phyloP scores from a whole-genome alignment of 2,329 filamentous ascomycete genomes.

The Gnomoniopsis smithogilvyi region DNA sequence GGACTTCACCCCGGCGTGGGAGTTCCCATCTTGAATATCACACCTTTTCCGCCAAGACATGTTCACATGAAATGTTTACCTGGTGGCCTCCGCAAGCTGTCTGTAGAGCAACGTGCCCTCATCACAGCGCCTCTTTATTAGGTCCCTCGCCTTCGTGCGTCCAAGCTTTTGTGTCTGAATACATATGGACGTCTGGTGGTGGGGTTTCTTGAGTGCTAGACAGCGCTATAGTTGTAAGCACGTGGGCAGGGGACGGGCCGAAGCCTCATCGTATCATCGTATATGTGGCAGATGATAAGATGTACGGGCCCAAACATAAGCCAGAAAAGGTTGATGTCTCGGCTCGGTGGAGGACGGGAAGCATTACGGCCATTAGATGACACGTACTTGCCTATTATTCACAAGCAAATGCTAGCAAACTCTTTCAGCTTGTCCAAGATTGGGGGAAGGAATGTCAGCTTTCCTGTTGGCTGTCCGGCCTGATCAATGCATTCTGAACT shows the following conservation, averaged over 20 bases:
- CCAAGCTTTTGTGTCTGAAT: too few relatives aligned
- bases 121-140: too few relatives aligned
- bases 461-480: background rate
- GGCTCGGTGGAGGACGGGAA: background rate
- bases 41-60: background rate
- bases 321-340: background rate
- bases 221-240: too few relatives aligned
- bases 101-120: background rate
- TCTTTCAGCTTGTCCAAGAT: background rate
- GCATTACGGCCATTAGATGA: background rate
- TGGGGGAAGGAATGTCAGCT: background rate
- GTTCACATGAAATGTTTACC: background rate
- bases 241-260: too few relatives aligned
- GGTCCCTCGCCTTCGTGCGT: too few relatives aligned
- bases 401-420: background rate
- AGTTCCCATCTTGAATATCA: background rate
- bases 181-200: too few relatives aligned
- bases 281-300: background rate
- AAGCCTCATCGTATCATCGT: too few relatives aligned
- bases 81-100: background rate
- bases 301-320: background rate
- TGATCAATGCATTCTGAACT: background rate
- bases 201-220: too few relatives aligned
- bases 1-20: background rate
- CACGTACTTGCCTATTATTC: background rate